These are phyloP conservation scores for Puya raimondii DNA, from an alignment of 176 grass and related monocot genomes.

Conservation along the genomic window DNA sequence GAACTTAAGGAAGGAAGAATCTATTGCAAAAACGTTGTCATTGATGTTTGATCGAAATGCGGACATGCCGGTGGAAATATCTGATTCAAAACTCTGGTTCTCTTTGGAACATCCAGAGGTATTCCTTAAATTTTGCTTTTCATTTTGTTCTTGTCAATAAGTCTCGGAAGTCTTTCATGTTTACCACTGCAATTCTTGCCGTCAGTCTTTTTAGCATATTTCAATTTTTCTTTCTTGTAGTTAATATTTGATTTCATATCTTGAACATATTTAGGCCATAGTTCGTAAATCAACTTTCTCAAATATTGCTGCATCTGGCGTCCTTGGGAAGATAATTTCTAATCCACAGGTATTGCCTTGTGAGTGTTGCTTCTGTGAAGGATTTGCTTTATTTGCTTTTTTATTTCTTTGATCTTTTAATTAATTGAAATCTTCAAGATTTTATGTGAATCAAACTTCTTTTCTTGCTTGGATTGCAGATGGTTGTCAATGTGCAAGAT, in stretches of 20 bases:
- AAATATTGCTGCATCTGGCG: constrained; percentile 56
- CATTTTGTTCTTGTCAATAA: no score
- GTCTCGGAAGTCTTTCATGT: no score
- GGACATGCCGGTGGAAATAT: constrained; percentile 41
- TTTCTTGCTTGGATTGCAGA: constrained; percentile 41
- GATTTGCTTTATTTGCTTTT: background rate
- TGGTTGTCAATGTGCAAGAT: constrained; percentile 58
- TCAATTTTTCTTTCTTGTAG: no score
- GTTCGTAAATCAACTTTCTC: constrained; percentile 57
- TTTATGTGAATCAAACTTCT: background rate
- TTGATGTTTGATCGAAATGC: constrained; percentile 43
- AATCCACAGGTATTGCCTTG: constrained; percentile 44
- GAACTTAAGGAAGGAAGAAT: constrained; percentile 34
- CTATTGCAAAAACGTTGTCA: constrained; percentile 27
- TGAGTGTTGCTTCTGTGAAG: background rate
- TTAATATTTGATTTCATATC: no score
- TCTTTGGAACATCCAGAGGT: constrained; percentile 93
- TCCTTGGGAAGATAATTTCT: constrained; percentile 33
- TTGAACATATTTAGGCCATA: constrained; percentile 30
- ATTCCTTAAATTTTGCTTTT: constrained; percentile 10
- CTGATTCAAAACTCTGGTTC: constrained; percentile 73
- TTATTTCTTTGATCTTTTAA: background rate
- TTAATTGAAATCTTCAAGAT: background rate
- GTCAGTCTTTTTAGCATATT: background rate
- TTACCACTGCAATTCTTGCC: background rate